Evolutionary conservation across 2,329 filamentous ascomycete genomes (phyloP).

Genomic region (Amauroascus verrucosus): DNA sequence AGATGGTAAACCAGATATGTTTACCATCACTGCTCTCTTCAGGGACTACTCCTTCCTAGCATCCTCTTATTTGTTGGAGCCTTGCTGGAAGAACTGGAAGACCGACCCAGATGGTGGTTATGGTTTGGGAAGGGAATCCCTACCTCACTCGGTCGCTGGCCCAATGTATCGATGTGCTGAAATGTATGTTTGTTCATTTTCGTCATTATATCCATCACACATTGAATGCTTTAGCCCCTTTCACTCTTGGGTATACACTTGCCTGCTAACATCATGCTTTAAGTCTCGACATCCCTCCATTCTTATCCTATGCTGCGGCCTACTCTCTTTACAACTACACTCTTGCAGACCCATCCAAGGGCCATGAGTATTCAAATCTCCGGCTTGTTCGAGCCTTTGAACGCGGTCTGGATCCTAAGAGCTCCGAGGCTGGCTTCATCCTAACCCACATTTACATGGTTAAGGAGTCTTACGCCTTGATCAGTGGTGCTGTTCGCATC

Average conservation of each 20-base stretch:
- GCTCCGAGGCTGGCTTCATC: slow-evolving; percentile 92
- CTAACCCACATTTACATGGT: slow-evolving; percentile 95
- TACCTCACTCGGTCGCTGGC: slow-evolving; percentile 65
- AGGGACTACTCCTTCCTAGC: slow-evolving; percentile 86
- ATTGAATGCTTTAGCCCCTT: not conserved
- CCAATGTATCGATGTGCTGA: slow-evolving; percentile 76
- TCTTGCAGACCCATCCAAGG: slow-evolving; percentile 46
- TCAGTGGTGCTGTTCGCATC: slow-evolving; percentile 59
- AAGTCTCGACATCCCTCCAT: slow-evolving; percentile 71
- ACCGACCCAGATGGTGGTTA: slow-evolving; percentile 55
- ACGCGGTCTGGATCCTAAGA: slow-evolving; percentile 71
- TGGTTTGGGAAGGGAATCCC: slow-evolving; percentile 60
- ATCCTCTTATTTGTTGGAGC: slow-evolving; percentile 81
- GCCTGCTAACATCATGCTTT: slow-evolving; percentile 11
- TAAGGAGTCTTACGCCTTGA: slow-evolving; percentile 66
- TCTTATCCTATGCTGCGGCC: slow-evolving; percentile 70
- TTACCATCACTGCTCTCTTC: slow-evolving; percentile 75
- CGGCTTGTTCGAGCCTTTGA: slow-evolving; percentile 87
- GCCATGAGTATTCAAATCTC: slow-evolving; percentile 52
- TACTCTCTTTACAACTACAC: slow-evolving; percentile 56
- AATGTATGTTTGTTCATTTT: slow-evolving; percentile 54
- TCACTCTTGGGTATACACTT: not conserved
- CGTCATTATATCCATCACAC: not conserved
- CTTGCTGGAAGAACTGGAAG: slow-evolving; percentile 66
- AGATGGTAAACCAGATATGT: slow-evolving; percentile 54